Evolutionary conservation across 1,139 yeast genomes (phyloP), one percentile per base, ranked within the genome.

Genomic region (Hansenula sp.): DNA sequence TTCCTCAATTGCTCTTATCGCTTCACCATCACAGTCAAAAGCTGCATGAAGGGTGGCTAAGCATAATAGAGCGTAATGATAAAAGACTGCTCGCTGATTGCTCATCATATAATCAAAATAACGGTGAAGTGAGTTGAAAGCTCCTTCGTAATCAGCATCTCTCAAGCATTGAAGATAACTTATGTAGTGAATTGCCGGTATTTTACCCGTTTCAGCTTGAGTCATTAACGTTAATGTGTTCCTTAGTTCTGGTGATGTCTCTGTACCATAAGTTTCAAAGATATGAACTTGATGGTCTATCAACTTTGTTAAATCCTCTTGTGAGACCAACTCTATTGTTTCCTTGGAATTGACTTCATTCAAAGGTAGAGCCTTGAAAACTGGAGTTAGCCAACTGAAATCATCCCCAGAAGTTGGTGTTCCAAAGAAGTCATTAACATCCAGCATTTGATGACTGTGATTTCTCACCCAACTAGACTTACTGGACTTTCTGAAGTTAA

Each of bases 31-130:
- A 49, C 84, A 84, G 28, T 84, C 82, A 61, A 86, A 88, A 42
- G 77, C 77, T 18, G 87, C 86, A 53, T 88, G 92, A 33, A 89
- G 65, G 0, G 87, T 73, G 0, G 96, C 96, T 38, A 86, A 65
- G 12, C 89, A 81, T 16, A 89, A 71, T 32, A 89, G 65, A 0
- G 96, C 96, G 62, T 85, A 83, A 57, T 89, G 96, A 54, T 85
- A 85, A 48, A 78, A 79, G 36, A 75, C 73, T 1, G 76, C 75
- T 32, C 82, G 80, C 45, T 75, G 72, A 46, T 73, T 76, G 14
- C 92, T 79, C 62, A 85, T 82, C 79, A 86, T 82, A 55, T 88
- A 87, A 61, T 89, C 97, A 58, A 85, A 88, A 57, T 85, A 88
- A 46, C 87, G 77, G 59, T 87, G 96, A 21, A 89, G 64, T 3